Conservation (phyloP, 1,284 basidiomycete genomes). For the Schizophyllum commune region DNA sequence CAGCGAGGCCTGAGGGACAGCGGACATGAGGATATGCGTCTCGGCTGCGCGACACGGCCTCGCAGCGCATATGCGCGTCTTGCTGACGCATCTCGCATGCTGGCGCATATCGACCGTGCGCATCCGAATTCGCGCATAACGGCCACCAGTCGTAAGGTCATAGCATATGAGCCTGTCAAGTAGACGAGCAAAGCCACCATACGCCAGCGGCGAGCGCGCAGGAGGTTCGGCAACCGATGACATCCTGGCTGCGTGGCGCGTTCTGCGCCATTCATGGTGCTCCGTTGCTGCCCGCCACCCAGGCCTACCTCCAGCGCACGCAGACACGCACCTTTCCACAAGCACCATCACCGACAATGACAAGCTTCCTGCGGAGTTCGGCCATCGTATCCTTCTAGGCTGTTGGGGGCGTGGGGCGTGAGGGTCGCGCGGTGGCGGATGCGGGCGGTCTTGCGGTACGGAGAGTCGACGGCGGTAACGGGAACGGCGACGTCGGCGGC, state of each 20-base stretch:
- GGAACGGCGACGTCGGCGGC: not conserved
- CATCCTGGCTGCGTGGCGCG: not conserved
- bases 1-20: no score
- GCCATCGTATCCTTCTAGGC: constrained; percentile 31
- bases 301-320: not conserved
- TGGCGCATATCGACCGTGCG: no score
- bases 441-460: not conserved
- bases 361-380: constrained; percentile 73
- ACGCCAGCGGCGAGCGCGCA: no score
- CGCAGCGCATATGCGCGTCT: no score
- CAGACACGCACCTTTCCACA: constrained; percentile 60
- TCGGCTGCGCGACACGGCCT: no score
- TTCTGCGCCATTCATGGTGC: not conserved
- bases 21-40: no score
- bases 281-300: not conserved
- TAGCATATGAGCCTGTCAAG: no score
- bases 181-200: no score
- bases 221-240: not conserved
- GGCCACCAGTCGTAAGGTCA: no score
- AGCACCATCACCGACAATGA: constrained; percentile 78
- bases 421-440: not conserved
- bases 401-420: not conserved
- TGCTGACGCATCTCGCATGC: no score
- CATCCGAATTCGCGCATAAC: no score
- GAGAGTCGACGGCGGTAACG: not conserved